Evolutionary conservation across 805 yeast genomes (phyloP).

Genomic region (Teunomyces funiuensis): DNA sequence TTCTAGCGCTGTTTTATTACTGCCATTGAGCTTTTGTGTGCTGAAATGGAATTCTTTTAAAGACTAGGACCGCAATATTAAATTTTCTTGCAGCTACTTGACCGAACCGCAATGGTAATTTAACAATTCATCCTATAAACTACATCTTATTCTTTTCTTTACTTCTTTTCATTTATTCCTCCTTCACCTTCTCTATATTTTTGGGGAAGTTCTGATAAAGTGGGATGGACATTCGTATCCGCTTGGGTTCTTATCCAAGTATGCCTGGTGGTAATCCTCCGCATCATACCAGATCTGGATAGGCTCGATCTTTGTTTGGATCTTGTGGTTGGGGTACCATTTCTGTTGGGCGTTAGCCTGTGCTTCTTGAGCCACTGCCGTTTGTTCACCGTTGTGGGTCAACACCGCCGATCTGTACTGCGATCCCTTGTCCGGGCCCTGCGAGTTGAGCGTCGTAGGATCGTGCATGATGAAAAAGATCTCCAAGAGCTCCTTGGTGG

Average conservation of each 20-base stretch:
- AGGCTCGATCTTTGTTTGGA: constrained; percentile 71
- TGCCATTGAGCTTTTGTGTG: too few relatives aligned
- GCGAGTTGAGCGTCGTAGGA: constrained; percentile 80
- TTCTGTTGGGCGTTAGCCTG: constrained; percentile 60
- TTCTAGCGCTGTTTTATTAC: too few relatives aligned
- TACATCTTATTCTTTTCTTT: too few relatives aligned
- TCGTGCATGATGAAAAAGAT: constrained; percentile 93
- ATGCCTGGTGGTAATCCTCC: constrained; percentile 90
- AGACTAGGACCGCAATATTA: too few relatives aligned
- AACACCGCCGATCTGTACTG: constrained; percentile 88
- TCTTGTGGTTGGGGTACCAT: constrained; percentile 71
- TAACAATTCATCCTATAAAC: too few relatives aligned
- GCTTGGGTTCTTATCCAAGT: constrained; percentile 72
- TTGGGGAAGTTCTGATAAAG: constrained; percentile 65
- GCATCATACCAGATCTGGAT: constrained; percentile 81
- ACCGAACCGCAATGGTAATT: too few relatives aligned
- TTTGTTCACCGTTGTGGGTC: constrained; percentile 56
- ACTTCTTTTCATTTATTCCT: too few relatives aligned
- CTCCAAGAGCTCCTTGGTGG: constrained; percentile 63
- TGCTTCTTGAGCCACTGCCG: constrained; percentile 41
- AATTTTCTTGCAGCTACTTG: too few relatives aligned
- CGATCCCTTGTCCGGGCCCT: constrained; percentile 87
- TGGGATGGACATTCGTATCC: constrained; percentile 94
- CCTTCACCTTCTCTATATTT: constrained; percentile 26
- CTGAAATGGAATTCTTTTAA: too few relatives aligned